A percentile compares a stretch with the other conserved stretches of the same genome.
These are phyloP conservation scores for Niveomyces coronatus DNA, from an alignment of 2,329 filamentous ascomycete genomes.

Conservation along the genomic window DNA sequence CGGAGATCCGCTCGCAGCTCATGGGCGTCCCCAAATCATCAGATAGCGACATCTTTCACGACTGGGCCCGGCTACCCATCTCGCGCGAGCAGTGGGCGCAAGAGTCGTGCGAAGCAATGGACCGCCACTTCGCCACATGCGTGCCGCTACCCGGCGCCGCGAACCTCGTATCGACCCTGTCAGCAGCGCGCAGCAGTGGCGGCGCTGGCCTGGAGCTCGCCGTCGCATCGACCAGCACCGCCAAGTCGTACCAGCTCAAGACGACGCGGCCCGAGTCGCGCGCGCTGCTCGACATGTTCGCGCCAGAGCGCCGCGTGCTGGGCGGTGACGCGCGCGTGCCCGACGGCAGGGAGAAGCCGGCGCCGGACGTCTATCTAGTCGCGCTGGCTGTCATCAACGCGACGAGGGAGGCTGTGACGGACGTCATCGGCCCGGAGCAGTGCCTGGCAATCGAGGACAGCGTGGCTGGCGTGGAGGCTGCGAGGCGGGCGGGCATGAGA, in stretches of 20 bases:
- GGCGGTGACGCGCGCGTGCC: conserved; percentile 57
- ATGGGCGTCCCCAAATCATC: conserved; percentile 49
- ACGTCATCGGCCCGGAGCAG: conserved; percentile 47
- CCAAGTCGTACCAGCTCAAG: conserved; percentile 52
- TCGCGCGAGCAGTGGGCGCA: conserved; percentile 31
- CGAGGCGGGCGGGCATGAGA: conserved; percentile 61
- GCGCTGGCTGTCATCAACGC: conserved; percentile 56
- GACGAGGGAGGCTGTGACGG: conserved; percentile 35
- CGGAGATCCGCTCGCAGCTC: conserved; percentile 31
- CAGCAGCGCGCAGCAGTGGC: conserved; percentile 13
- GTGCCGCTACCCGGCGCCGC: conserved; percentile 54
- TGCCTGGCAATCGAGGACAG: conserved; percentile 69
- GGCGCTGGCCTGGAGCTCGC: conserved; percentile 42
- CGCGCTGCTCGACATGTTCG: conserved; percentile 31
- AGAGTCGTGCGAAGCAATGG: conserved; percentile 20
- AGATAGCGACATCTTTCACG: conserved; percentile 47
- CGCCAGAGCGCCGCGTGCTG: conserved; percentile 43
- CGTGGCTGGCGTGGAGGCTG: conserved; percentile 61
- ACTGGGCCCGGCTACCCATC: conserved; percentile 59
- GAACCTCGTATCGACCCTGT: conserved; percentile 40
- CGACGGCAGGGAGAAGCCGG: conserved; percentile 55
- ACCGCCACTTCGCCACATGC: conserved; percentile 25
- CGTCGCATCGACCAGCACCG: conserved; percentile 54
- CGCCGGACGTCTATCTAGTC: conserved; percentile 63
- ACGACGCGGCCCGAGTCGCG: conserved; percentile 25